Base-by-base conservation (phyloP, 805 yeast genomes). In the Wickerhamiella lipophila region DNA sequence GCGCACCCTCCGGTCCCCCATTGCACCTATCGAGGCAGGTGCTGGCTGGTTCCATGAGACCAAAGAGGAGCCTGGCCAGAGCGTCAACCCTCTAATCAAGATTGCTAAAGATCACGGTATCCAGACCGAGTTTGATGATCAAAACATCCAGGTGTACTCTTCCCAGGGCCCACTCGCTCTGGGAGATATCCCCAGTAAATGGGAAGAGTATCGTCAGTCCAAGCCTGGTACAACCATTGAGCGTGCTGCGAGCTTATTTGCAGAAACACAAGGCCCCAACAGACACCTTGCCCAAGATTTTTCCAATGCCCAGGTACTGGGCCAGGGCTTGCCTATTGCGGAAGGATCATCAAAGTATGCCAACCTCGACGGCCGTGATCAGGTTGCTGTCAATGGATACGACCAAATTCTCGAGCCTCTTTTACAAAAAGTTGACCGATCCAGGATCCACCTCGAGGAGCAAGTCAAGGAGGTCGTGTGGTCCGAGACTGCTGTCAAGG, bases 1-100 rank as follows among this genome's bases (percentile, higher is more conserved):
- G 21, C 53, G 52, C 49, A 52, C 60, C 6, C 52, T 43, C 26
- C 9, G 39, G 19, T 42, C 38, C 40, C 19, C 56, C 35, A 27
- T 35, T 19, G 54, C 44, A 26, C 49, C 50, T 18, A 36, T 45
- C 36, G 62, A 58, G 50, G 50, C 52, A 11, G 62, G 62, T 12
- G 60, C 59, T 2, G 59, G 60, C 1, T 57, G 60, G 60, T 53
- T 58, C 53, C 62, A 58, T 42, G 59, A 53, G 41, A 47, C 45
- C 11, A 55, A 54, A 12, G 45, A 42, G n/a, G 51, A 52, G 18
- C 16, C 46, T 26, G 12, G 26, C 21, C 12, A 30, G 21, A n/a
- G 34, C 19, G 36, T 30, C 43, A 58, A 58, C 49, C 53, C 54
- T 8, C 44, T 58, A 15, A 55, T 50, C 25, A 30, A 36, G 6